Conservation (phyloP, 2,329 filamentous ascomycete species). For the Hymenoscyphus linearis region DNA sequence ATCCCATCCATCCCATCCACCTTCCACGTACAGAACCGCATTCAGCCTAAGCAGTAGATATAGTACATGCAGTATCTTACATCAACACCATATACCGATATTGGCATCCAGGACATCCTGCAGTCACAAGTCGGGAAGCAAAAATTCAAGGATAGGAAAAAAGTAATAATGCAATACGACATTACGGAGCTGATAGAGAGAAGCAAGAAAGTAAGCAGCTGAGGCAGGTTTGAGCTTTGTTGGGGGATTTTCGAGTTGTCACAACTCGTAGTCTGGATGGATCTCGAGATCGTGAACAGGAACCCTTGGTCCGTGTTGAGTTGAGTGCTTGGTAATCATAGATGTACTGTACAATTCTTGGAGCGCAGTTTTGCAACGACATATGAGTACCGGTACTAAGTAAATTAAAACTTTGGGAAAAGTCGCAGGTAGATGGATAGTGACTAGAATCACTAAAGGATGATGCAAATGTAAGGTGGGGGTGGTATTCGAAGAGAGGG, state of each 20-base stretch:
- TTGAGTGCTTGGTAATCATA: too few species aligned
- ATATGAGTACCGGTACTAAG: not conserved
- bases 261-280: not conserved
- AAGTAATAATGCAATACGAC: conserved; percentile 1
- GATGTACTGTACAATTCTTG: not conserved
- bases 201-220: too few species aligned
- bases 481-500: too few species aligned
- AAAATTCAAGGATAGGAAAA: conserved; percentile 1
- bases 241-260: conserved; percentile 13
- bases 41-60: conserved; percentile 20
- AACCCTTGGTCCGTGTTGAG: conserved; percentile 21
- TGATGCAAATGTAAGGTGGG: not conserved
- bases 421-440: not conserved
- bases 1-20: too few species aligned
- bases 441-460: too few species aligned
- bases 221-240: conserved; percentile 20
- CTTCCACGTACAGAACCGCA: conserved; percentile 9
- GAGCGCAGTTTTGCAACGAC: not conserved
- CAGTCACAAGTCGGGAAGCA: too few species aligned
- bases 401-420: not conserved
- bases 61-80: too few species aligned
- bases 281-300: conserved; percentile 8
- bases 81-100: conserved; percentile 11
- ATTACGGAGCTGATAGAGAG: not conserved
- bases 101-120: too few species aligned